Evolutionary conservation across 106 monocot species (phyloP).

Genomic region (Hemerocallis citrina): DNA sequence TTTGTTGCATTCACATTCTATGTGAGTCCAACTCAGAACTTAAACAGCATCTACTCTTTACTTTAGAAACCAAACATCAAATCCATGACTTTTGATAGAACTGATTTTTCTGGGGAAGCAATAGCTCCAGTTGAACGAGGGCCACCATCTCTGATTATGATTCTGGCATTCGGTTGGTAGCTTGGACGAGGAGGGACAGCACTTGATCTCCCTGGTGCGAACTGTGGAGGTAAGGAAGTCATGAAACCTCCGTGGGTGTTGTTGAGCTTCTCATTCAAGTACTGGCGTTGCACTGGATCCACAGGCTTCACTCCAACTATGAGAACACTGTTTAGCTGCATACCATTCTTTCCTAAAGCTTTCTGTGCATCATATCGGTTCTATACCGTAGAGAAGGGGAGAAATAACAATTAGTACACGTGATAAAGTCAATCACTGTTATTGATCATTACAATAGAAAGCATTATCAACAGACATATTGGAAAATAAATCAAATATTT

Average conservation of each 20-base stretch:
- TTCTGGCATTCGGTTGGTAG: constrained; percentile 12
- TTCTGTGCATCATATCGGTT: constrained; percentile 48
- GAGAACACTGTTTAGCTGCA: constrained; percentile 41
- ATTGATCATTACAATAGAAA: no score
- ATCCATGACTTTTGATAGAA: constrained; percentile 79
- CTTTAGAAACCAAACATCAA: constrained; percentile 80
- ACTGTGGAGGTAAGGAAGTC: constrained; percentile 25
- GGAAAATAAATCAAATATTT: no score
- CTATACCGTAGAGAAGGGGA: constrained; percentile 13
- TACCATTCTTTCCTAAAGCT: constrained; percentile 45
- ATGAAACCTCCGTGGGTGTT: constrained; percentile 27
- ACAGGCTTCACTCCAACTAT: constrained; percentile 56
- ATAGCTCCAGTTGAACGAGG: constrained; percentile 45
- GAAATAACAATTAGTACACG: no score
- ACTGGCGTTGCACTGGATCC: constrained; percentile 31
- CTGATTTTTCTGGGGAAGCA: constrained; percentile 82
- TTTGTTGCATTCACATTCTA: no score
- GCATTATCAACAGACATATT: no score
- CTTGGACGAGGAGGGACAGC: constrained; percentile 11
- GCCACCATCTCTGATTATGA: constrained; percentile 2
- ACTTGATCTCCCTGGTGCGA: constrained; percentile 13
- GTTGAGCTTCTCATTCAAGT: constrained; percentile 42
- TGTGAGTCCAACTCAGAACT: no score
- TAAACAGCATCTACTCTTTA: background rate
- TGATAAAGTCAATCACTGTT: no score